Percentiles rank a stretch among this genome's conserved stretches.
Evolutionary conservation across 495 filamentous ascomycete species (phyloP).

Genomic region (Trichocladium antarcticum): DNA sequence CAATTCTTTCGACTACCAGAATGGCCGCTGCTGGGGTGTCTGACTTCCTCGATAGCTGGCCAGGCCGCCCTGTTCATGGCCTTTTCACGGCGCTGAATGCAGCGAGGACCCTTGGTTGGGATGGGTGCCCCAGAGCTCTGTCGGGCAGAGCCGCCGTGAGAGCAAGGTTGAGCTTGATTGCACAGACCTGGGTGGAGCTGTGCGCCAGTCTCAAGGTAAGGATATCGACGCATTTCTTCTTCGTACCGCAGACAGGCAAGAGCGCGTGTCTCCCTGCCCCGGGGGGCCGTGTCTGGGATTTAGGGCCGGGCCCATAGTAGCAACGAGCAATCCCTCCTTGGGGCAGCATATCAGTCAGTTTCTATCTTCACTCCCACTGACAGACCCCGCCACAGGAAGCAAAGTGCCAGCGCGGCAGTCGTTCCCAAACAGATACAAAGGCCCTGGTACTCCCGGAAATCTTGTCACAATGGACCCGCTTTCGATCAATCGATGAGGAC

Average conservation of each 20-base stretch:
- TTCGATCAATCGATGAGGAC: constrained; percentile 5
- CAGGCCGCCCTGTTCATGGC: constrained; percentile 19
- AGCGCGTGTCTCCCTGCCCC: no score
- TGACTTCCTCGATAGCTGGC: constrained; percentile 25
- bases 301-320: no score
- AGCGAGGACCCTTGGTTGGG: constrained; percentile 17
- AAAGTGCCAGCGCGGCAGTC: neutral
- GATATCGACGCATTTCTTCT: neutral
- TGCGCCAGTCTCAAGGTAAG: constrained; percentile 21
- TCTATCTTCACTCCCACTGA: constrained; percentile 2
- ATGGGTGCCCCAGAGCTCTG: constrained; percentile 7
- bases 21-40: constrained; percentile 36
- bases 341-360: neutral
- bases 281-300: no score
- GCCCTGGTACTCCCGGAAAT: constrained; percentile 13
- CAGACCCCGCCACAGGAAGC: constrained; percentile 2
- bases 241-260: no score
- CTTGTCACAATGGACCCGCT: constrained; percentile 10
- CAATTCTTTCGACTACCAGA: constrained; percentile 31
- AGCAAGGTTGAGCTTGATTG: constrained; percentile 22
- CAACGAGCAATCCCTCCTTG: neutral
- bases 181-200: constrained; percentile 23
- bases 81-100: constrained; percentile 9
- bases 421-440: neutral
- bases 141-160: constrained; percentile 8